A percentile compares a stretch with the other conserved stretches of the same genome.
Evolutionary conservation across 2,329 filamentous ascomycete genomes (phyloP).

Genomic region (Aspergillus arachidicola): DNA sequence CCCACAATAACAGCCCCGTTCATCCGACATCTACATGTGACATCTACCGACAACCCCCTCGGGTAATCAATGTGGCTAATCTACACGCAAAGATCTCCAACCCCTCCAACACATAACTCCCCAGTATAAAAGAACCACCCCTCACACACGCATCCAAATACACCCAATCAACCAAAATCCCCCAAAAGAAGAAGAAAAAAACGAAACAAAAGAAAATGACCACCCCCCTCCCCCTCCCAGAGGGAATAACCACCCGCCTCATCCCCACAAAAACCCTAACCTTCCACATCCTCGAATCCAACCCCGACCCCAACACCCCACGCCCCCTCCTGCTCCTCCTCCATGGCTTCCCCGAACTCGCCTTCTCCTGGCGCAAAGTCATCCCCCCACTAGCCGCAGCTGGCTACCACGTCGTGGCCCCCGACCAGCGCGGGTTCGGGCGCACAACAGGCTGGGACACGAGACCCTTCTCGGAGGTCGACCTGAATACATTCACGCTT

Average conservation of each 20-base stretch:
- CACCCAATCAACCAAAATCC: not conserved
- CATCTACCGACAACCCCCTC: not conserved
- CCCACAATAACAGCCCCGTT: not conserved
- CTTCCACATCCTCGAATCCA: slow-evolving; percentile 63
- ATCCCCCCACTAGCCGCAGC: slow-evolving; percentile 60
- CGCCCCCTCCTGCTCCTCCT: slow-evolving; percentile 63
- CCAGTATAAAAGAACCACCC: too few species aligned
- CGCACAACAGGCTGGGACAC: slow-evolving; percentile 65
- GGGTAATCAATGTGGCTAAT: slow-evolving; percentile 18
- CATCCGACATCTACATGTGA: not conserved
- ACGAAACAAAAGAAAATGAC: not conserved
- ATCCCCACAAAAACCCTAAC: slow-evolving; percentile 61
- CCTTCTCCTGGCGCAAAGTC: slow-evolving; percentile 69
- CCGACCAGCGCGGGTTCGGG: slow-evolving; percentile 70
- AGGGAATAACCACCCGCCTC: slow-evolving; percentile 58
- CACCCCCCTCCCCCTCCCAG: slow-evolving; percentile 52
- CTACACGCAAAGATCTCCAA: not conserved
- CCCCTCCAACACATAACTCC: too few species aligned
- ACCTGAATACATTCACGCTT: slow-evolving; percentile 60
- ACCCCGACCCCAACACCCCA: slow-evolving; percentile 37
- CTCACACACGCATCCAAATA: not conserved
- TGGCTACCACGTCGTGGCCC: slow-evolving; percentile 68
- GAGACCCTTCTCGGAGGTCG: slow-evolving; percentile 53
- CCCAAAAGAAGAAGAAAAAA: not conserved
- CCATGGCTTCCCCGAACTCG: slow-evolving; percentile 70